Conservation (phyloP, 2,329 filamentous ascomycete species). For the Cladorrhinum sp. region DNA sequence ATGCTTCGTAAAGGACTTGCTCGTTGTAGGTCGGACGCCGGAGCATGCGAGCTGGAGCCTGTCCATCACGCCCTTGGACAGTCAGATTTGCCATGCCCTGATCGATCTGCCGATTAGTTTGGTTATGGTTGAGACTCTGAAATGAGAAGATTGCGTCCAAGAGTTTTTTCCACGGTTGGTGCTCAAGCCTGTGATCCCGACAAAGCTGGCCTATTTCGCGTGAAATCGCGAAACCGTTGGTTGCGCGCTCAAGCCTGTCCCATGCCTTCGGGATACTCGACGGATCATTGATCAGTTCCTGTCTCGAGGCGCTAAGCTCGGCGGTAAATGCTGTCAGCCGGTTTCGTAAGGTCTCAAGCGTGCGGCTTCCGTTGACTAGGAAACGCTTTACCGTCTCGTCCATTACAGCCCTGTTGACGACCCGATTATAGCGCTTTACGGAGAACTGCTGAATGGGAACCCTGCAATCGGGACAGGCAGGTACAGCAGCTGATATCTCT, state of each 20-base stretch:
- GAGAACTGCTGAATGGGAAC: conserved; percentile 54
- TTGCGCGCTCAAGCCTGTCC: neutral
- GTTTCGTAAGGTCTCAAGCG: conserved; percentile 33
- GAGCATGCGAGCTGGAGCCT: too few species aligned
- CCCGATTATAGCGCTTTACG: conserved; percentile 53
- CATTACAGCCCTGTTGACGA: conserved; percentile 57
- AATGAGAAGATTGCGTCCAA: conserved; percentile 34
- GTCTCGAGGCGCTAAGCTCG: conserved; percentile 25
- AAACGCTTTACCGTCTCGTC: conserved; percentile 65
- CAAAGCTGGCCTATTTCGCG: conserved; percentile 26
- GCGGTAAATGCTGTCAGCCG: conserved; percentile 31
- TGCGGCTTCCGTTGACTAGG: conserved; percentile 41
- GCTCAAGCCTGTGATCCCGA: conserved; percentile 27
- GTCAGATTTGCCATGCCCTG: neutral
- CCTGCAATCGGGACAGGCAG: conserved; percentile 57
- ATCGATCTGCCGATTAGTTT: neutral
- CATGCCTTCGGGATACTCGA: conserved; percentile 22
- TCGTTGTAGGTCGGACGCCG: conserved; percentile 23
- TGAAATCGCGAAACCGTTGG: neutral
- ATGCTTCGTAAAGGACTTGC: conserved; percentile 30
- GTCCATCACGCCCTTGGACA: too few species aligned
- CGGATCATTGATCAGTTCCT: too few species aligned
- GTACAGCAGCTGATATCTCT: conserved; percentile 41
- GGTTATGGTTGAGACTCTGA: neutral
- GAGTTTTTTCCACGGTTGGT: conserved; percentile 39